Conservation (phyloP, 2,329 filamentous ascomycete genomes). For the Phialophora expanda region DNA sequence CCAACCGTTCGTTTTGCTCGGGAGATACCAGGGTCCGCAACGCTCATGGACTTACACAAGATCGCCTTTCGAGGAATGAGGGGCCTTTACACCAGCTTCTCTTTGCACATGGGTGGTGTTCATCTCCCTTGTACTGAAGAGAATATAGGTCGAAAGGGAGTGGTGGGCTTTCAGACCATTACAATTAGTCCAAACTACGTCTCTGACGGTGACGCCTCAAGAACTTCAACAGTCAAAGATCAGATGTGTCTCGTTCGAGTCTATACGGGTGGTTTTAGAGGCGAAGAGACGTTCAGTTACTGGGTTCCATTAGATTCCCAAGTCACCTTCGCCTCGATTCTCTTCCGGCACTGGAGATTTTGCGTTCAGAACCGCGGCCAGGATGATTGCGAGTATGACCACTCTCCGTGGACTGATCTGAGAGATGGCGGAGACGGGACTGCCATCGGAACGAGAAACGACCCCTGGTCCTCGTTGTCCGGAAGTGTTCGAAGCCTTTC, state of each 20-base stretch:
- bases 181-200: slow-evolving; percentile 13
- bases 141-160: slow-evolving; percentile 4
- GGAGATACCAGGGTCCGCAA: slow-evolving; percentile 17
- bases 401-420: background rate
- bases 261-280: background rate
- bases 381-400: background rate
- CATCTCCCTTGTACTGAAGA: slow-evolving; percentile 5
- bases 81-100: slow-evolving; percentile 40
- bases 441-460: background rate
- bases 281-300: slow-evolving; percentile 33
- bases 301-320: slow-evolving; percentile 39
- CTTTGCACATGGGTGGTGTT: slow-evolving; percentile 34
- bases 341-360: slow-evolving; percentile 41
- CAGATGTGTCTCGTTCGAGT: slow-evolving; percentile 33
- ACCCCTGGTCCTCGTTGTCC: slow-evolving; percentile 1
- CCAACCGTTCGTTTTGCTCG: slow-evolving; percentile 26
- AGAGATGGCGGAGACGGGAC: slow-evolving; percentile 2
- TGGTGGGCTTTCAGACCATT: slow-evolving; percentile 16
- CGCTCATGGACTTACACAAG: slow-evolving; percentile 39
- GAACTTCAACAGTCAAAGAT: slow-evolving; percentile 8
- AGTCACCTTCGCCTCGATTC: slow-evolving; percentile 34
- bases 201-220: background rate
- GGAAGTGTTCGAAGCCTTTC: background rate
- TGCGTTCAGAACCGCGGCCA: background rate
- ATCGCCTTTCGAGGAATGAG: slow-evolving; percentile 42